phyloP scores from a whole-genome alignment of 2,329 filamentous ascomycete species.

The Fusarium sp. region DNA sequence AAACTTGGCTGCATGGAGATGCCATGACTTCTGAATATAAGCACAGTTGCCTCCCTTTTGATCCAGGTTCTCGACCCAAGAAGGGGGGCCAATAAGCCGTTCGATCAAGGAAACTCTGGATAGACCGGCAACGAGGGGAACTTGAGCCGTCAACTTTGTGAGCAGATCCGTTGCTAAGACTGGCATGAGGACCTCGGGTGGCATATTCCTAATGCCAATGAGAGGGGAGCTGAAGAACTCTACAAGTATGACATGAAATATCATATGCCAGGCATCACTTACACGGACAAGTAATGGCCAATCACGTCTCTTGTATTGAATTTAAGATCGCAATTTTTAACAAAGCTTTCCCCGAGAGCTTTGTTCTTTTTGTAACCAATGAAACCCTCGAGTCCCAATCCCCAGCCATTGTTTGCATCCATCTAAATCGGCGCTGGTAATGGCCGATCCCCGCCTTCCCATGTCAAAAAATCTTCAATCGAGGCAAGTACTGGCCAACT shows the following conservation, averaged over 20 bases:
- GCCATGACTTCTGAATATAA: background rate
- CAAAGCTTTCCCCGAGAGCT: background rate
- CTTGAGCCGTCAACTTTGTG: background rate
- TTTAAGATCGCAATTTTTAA: background rate
- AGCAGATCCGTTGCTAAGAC: background rate
- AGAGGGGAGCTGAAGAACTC: background rate
- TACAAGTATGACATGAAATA: background rate
- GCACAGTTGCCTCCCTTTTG: too few relatives aligned
- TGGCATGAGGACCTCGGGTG: background rate
- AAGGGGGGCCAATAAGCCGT: background rate
- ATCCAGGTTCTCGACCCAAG: background rate
- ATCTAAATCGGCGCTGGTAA: conserved; percentile 7
- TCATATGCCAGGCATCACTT: background rate
- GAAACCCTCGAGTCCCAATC: background rate
- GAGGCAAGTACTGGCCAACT: background rate
- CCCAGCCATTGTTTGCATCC: background rate
- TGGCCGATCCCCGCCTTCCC: conserved; percentile 6
- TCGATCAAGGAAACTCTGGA: background rate
- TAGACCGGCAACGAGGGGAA: background rate
- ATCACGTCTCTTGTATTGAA: background rate
- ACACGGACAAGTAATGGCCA: background rate
- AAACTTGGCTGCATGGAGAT: background rate
- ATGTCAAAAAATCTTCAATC: conserved; percentile 8
- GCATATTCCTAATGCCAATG: background rate
- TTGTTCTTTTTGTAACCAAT: background rate